Base-by-base conservation (phyloP, 192 early-diverging fungal genomes). In the Coemansia sp. region DNA sequence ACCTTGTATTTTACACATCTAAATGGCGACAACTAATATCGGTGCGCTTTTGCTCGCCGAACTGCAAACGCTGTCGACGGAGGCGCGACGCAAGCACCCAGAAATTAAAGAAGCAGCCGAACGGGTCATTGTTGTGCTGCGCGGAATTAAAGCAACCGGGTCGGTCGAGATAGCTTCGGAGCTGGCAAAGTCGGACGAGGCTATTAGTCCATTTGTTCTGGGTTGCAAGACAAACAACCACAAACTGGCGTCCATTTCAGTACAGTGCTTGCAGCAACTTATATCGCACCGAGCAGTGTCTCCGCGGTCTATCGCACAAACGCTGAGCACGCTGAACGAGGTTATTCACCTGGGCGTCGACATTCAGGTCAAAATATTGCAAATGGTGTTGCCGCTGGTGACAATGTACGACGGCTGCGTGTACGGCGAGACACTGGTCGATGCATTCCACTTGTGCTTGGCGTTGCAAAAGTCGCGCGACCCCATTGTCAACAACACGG, bases 291-390 rank as follows among this genome's bases (percentile, higher is more conserved):
- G 48, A 32, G 77, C 80, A 16, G 63, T 85, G 32, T 57, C 66
- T 18, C 55, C 23, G 2, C 64, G 68, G 41, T 85, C 92, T 4
- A 78, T 93, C 18, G 66, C 83, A 48, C 84, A 81, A 13, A 80
- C 92, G 12, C 61, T 97, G 26, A 75, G 85, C 48, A 86, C 88
- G 3, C 78, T 96, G 27, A 89, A 86, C 27, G 83, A 91, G 43
- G 86, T 90, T 22, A 82, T 87, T 51, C 70, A 74, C 2, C 84
- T 86, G 57, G 86, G 87, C 18, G 81, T 90, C 9, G 95, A 98
- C 29, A 86, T 95, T 22, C 97, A 99, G 69, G 76, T 99, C 39
- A 97, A 96, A 62, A 87, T 94, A 13, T 75, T 99, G 43, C 97
- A 99, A 68, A 94, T 91, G 11, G 82, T 99, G 9, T 65, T 96